Evolutionary conservation across 2,329 filamentous ascomycete genomes (phyloP).

Genomic region (Monosporascus cannonballus): DNA sequence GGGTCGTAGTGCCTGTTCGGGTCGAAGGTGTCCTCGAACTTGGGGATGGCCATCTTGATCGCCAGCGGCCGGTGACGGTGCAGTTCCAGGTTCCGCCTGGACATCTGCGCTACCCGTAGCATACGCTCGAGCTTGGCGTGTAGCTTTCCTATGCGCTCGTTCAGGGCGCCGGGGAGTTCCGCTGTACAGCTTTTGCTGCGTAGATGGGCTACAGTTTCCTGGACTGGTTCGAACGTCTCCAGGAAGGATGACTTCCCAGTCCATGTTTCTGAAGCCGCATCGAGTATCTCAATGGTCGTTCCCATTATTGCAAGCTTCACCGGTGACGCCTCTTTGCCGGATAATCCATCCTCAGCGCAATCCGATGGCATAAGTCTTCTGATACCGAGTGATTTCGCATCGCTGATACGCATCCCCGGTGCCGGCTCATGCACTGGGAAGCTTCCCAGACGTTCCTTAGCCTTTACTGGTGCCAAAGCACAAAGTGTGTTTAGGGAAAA

Average conservation of each 20-base stretch:
- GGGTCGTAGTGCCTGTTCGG: slow-evolving; percentile 97
- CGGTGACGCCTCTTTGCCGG: slow-evolving; percentile 25
- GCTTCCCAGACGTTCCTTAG: slow-evolving; percentile 39
- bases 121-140: slow-evolving; percentile 44
- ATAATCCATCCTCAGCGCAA: slow-evolving; percentile 32
- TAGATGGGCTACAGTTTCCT: slow-evolving; percentile 55
- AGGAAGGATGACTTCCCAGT: slow-evolving; percentile 64
- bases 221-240: slow-evolving; percentile 68
- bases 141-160: slow-evolving; percentile 35
- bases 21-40: slow-evolving; percentile 94
- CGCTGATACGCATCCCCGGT: slow-evolving; percentile 42
- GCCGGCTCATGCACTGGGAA: slow-evolving; percentile 58
- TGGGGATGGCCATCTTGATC: slow-evolving; percentile 83
- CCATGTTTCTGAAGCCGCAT: slow-evolving; percentile 68
- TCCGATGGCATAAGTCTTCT: slow-evolving; percentile 56
- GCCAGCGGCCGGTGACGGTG: slow-evolving; percentile 85
- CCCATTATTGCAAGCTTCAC: slow-evolving; percentile 51
- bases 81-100: slow-evolving; percentile 74
- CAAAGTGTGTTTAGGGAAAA: slow-evolving; percentile 71
- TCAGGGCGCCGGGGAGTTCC: slow-evolving; percentile 41
- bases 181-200: slow-evolving; percentile 42
- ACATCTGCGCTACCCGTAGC: slow-evolving; percentile 55
- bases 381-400: slow-evolving; percentile 32
- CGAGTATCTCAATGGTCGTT: slow-evolving; percentile 60
- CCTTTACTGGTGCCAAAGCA: slow-evolving; percentile 54